Evolutionary conservation across 2,329 filamentous ascomycete species (phyloP).

Genomic region (Torrubiellomyces zombiae): DNA sequence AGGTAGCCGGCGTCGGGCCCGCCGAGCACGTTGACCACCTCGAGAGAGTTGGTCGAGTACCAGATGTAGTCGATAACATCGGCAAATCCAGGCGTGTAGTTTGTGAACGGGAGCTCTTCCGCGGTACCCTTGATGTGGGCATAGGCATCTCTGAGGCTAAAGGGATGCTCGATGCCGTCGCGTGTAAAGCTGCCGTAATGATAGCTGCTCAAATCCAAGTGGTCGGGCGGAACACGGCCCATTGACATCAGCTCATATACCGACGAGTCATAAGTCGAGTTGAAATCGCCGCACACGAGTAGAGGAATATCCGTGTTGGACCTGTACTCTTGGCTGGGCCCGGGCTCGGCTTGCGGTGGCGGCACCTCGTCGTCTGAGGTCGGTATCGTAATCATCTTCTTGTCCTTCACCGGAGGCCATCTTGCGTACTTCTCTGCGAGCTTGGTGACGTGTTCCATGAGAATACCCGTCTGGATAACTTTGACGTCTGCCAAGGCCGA

Average conservation of each 20-base stretch:
- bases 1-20: constrained; percentile 77
- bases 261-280: constrained; percentile 72
- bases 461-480: constrained; percentile 82
- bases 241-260: constrained; percentile 81
- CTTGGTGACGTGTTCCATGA: constrained; percentile 84
- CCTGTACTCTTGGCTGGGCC: constrained; percentile 72
- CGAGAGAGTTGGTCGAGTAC: constrained; percentile 83
- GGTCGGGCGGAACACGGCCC: constrained; percentile 61
- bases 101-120: constrained; percentile 81
- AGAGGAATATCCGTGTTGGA: constrained; percentile 78
- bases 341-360: constrained; percentile 43
- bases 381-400: constrained; percentile 40
- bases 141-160: constrained; percentile 85
- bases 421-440: constrained; percentile 73
- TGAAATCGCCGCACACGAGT: constrained; percentile 89
- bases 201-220: constrained; percentile 62
- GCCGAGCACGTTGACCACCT: constrained; percentile 69
- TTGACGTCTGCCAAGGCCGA: constrained; percentile 85
- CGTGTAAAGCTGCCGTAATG: constrained; percentile 89
- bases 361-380: constrained; percentile 23
- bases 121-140: constrained; percentile 64
- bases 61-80: constrained; percentile 95
- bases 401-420: constrained; percentile 67
- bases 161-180: constrained; percentile 85
- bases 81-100: constrained; percentile 87